A percentile compares a stretch with the other conserved stretches of the same genome.
Evolutionary conservation across 2,329 filamentous ascomycete species (phyloP).

Genomic region (Saccharata proteae): DNA sequence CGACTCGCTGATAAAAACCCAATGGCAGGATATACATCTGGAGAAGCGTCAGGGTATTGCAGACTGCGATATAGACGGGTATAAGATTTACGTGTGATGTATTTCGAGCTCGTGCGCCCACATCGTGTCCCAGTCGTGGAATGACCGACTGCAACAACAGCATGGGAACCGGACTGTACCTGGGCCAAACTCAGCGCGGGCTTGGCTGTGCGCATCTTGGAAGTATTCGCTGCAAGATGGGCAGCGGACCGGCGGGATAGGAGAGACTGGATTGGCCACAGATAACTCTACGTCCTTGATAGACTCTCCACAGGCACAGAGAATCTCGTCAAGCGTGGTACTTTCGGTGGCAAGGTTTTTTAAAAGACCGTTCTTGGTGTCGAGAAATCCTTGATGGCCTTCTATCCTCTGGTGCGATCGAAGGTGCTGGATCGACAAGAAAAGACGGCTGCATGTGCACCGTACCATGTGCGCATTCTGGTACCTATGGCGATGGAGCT

Average conservation of each 20-base stretch:
- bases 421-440: constrained; percentile 6
- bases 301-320: constrained; percentile 5
- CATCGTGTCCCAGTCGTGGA: constrained; percentile 8
- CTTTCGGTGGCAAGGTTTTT: constrained; percentile 4
- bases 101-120: constrained; percentile 7
- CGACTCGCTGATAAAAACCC: constrained; percentile 6
- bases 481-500: constrained; percentile 6
- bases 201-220: constrained; percentile 4
- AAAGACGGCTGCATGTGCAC: constrained; percentile 5
- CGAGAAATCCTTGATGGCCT: constrained; percentile 4
- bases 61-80: too few species aligned
- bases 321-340: constrained; percentile 6
- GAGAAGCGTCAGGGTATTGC: too few species aligned
- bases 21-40: constrained; percentile 8
- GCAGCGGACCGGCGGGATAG: constrained; percentile 1
- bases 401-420: constrained; percentile 8
- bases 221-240: constrained; percentile 2
- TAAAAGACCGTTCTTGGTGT: constrained; percentile 5
- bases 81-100: too few species aligned
- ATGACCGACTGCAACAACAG: constrained; percentile 2
- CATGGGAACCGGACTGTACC: constrained; percentile 4
- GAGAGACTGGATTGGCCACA: background rate
- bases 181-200: constrained; percentile 1
- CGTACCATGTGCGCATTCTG: constrained; percentile 4
- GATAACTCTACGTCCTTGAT: constrained; percentile 3